These are phyloP conservation scores for Malus fusca DNA, from an alignment of 306 rosid species.

Conservation along the genomic window DNA sequence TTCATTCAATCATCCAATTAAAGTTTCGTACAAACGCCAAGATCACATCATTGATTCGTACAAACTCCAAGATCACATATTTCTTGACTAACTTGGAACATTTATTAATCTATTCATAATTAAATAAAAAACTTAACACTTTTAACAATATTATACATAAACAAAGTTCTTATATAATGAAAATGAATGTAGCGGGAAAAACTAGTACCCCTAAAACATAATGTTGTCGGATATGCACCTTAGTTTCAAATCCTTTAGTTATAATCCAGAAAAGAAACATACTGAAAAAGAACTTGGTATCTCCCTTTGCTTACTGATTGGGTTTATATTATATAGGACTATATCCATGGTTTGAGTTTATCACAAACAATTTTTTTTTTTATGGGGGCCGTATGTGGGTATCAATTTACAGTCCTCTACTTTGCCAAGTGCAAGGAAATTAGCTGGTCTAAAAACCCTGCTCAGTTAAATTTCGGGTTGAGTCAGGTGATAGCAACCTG, in stretches of 20 bases:
- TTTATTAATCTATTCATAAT: not conserved
- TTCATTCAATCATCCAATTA: not conserved
- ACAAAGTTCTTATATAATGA: not conserved
- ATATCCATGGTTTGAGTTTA: not conserved
- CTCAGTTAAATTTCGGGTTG: not conserved
- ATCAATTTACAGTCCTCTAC: not conserved
- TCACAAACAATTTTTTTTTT: not conserved
- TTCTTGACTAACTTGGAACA: not conserved
- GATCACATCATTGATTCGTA: too few relatives aligned
- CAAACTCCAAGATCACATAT: not conserved
- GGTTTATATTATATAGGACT: not conserved
- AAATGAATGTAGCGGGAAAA: not conserved
- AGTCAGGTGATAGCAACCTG: not conserved
- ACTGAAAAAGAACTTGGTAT: not conserved
- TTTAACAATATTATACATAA: too few relatives aligned
- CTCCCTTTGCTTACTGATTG: not conserved
- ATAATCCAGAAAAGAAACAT: not conserved
- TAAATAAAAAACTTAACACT: not conserved
- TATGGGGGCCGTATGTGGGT: not conserved
- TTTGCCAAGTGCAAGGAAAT: not conserved
- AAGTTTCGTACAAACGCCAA: not conserved
- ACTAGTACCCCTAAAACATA: not conserved
- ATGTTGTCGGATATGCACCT: not conserved
- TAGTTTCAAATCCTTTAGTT: not conserved
- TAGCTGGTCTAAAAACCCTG: not conserved